Conservation (phyloP, 1,284 basidiomycete genomes). For the Rugosomyces carneus region DNA sequence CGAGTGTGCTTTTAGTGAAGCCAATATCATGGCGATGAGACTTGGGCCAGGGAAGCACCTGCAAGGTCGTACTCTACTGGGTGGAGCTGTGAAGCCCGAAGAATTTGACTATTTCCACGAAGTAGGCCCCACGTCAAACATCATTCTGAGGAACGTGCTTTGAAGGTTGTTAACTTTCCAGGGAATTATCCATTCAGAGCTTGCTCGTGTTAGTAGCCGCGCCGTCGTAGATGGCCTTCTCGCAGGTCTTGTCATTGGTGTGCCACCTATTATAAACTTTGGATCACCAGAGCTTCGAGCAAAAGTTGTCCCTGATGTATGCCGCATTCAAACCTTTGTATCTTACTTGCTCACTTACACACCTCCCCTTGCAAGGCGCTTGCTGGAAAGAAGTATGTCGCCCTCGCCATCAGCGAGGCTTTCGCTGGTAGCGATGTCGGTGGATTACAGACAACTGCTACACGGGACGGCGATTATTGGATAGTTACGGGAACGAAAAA, state of each 20-base stretch:
- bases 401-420: constrained; percentile 70
- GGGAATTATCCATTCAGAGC: constrained; percentile 84
- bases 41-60: constrained; percentile 88
- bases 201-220: constrained; percentile 77
- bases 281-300: constrained; percentile 72
- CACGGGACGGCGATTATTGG: constrained; percentile 79
- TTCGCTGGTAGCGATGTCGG: constrained; percentile 93
- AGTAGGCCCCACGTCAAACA: constrained; percentile 25
- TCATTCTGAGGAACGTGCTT: background rate
- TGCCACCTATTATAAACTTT: constrained; percentile 86
- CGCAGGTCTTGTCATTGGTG: constrained; percentile 77
- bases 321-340: constrained; percentile 10
- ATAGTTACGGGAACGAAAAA: constrained; percentile 88
- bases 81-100: constrained; percentile 82
- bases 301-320: constrained; percentile 62
- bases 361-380: constrained; percentile 51
- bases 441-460: constrained; percentile 80
- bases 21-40: constrained; percentile 88
- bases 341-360: constrained; percentile 18
- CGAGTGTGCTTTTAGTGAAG: constrained; percentile 51
- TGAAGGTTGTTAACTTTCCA: constrained; percentile 24
- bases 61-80: constrained; percentile 79
- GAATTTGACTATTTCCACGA: constrained; percentile 84
- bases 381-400: constrained; percentile 76
- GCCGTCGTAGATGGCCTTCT: constrained; percentile 81